A percentile compares a stretch with the other conserved stretches of the same genome.
Conservation (phyloP, 192 early-diverging fungal species). For the Geranomyces michiganensis region DNA sequence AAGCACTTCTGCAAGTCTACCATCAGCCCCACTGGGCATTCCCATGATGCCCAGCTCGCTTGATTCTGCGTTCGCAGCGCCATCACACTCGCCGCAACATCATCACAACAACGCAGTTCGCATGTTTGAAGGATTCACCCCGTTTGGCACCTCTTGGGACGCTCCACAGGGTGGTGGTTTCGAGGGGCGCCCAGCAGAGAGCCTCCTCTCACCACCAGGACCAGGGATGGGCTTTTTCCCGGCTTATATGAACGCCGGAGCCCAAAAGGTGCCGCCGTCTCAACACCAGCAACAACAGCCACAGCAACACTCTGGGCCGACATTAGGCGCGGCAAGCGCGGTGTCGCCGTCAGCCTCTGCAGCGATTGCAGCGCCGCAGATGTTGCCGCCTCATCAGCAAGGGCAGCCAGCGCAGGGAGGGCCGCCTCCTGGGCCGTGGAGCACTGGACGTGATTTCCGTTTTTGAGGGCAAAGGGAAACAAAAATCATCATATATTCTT, state of each 20-base stretch:
- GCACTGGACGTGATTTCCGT: background rate
- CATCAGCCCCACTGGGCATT: background rate
- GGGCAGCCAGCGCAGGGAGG: background rate
- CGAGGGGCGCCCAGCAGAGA: background rate
- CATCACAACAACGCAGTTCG: constrained; percentile 10
- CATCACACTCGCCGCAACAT: background rate
- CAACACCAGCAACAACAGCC: background rate
- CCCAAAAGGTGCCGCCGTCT: background rate
- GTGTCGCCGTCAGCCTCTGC: background rate
- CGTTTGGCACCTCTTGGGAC: constrained; percentile 18
- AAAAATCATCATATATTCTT: constrained; percentile 2
- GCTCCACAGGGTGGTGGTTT: background rate
- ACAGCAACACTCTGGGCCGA: background rate
- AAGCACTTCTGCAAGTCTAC: background rate
- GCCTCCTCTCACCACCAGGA: background rate
- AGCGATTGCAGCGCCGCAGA: background rate
- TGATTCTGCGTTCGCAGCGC: background rate
- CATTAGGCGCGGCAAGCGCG: background rate
- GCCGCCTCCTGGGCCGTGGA: constrained; percentile 2
- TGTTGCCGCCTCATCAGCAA: constrained; percentile 10
- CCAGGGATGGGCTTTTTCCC: background rate
- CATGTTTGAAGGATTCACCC: constrained; percentile 27
- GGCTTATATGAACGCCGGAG: background rate
- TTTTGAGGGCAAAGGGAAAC: background rate
- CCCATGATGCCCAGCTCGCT: background rate